Base-by-base conservation (phyloP, 2,329 filamentous ascomycete genomes). In the Neoarthrinium moseri region DNA sequence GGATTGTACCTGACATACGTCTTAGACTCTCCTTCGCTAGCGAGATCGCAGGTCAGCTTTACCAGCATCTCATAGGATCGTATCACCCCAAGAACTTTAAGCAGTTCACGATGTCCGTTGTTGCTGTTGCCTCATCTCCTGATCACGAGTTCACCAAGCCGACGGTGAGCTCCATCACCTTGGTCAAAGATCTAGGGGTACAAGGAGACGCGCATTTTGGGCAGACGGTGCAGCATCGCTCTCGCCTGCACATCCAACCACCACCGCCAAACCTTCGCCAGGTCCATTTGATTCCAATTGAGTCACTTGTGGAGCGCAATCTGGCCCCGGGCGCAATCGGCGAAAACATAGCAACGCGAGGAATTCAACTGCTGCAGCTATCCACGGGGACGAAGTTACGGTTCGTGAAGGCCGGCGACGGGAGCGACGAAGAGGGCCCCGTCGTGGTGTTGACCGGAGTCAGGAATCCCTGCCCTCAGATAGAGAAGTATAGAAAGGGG, bases 391-490 rank as follows among this genome's bases (percentile, higher is more conserved):
- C 32, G 32, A 35, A 15, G 32, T 18, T 35, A 15, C 10, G 15
- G 32, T 35, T 35, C 17, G 32, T 35, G 17, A 17, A 11, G 7
- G n/a, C n/a, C n/a, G 15, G 32, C 8, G 32, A 10, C 8, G 32
- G 32, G 10, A 20, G 21, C 15, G 32, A 35, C 7, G 15, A 17
- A 7, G 32, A 35, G 7, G 32, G 32, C 15, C 10, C 10, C 7
- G 32, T 35, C 10, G 32, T 41, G 20, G 24, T 41, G 15, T 13
- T 41, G 21, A 41, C 20, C 6, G 38, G 20, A 11, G 21, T 41
- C n/a, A 26, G 38, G 15, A 41, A 41, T 20, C 38, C 38, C 10
- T 41, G 38, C 23, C 38, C 38, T 15, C 38, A 29, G 38, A 41
- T 41, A 8, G 38, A 41, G n/a, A 41, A 41, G 15, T 41, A n/a